Conservation (phyloP, 108 stramenopile genomes). For the Mediolabrus comicus region DNA sequence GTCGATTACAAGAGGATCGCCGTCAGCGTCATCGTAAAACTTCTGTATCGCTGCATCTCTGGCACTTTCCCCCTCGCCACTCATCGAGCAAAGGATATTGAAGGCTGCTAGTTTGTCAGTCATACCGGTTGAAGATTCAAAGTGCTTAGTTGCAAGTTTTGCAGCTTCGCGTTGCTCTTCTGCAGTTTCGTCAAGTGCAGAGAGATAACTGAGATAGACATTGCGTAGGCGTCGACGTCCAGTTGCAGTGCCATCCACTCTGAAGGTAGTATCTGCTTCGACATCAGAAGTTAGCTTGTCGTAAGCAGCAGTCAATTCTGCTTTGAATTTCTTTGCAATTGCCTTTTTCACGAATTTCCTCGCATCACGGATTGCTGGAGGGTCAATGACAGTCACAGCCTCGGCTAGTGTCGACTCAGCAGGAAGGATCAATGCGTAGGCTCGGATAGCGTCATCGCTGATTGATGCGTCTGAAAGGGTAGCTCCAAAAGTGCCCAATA, state of each 20-base stretch:
- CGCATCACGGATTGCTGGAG: conserved; percentile 70
- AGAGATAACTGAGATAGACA: conserved; percentile 72
- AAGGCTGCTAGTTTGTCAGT: conserved; percentile 93
- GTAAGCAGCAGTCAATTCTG: conserved; percentile 63
- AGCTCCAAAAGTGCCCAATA: conserved; percentile 60
- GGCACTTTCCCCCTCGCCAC: conserved; percentile 54
- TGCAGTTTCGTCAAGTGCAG: conserved; percentile 57
- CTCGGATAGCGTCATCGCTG: conserved; percentile 74
- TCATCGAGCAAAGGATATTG: conserved; percentile 65
- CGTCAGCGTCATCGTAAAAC: conserved; percentile 83
- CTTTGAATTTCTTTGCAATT: conserved; percentile 64
- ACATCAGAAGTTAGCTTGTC: conserved; percentile 63
- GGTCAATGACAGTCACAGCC: conserved; percentile 71
- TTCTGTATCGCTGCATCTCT: conserved; percentile 61
- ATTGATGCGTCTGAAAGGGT: conserved; percentile 48
- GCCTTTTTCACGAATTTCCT: conserved; percentile 59
- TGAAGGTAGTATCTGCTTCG: conserved; percentile 38
- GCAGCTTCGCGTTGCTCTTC: conserved; percentile 67
- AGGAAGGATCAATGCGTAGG: conserved; percentile 86
- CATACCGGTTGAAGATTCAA: conserved; percentile 79
- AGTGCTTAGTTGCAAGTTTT: conserved; percentile 64
- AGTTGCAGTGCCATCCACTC: conserved; percentile 66
- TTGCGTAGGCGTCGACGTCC: conserved; percentile 80
- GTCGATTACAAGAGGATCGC: conserved; percentile 73
- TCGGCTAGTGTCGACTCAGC: conserved; percentile 71